Evolutionary conservation across 257 asterid genomes (phyloP).

Genomic region (Voacanga thouarsii): DNA sequence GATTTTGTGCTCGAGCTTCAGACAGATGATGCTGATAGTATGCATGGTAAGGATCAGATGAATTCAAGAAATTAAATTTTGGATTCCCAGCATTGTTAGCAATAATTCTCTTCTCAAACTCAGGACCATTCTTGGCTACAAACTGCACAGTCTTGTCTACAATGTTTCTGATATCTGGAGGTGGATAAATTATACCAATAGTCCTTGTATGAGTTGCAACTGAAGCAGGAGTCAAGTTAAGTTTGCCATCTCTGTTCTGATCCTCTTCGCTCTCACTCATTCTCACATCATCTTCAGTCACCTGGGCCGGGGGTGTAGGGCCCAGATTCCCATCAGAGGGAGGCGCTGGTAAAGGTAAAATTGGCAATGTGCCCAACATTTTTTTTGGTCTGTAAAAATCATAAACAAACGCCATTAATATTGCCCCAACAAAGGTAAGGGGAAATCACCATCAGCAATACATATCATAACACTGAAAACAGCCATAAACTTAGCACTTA

Average conservation of each 20-base stretch:
- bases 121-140: slow-evolving; percentile 87
- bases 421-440: not conserved
- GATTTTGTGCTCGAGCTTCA: slow-evolving; percentile 78
- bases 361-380: slow-evolving; percentile 66
- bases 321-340: slow-evolving; percentile 77
- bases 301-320: slow-evolving; percentile 48
- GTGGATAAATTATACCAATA: slow-evolving; percentile 89
- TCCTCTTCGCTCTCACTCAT: slow-evolving; percentile 31
- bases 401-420: not conserved
- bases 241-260: slow-evolving; percentile 19
- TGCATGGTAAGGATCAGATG: slow-evolving; percentile 90
- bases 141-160: slow-evolving; percentile 86
- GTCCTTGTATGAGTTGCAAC: slow-evolving; percentile 81
- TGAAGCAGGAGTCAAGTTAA: slow-evolving; percentile 40
- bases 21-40: slow-evolving; percentile 85
- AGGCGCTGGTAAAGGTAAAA: slow-evolving; percentile 85
- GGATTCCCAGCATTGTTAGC: slow-evolving; percentile 79
- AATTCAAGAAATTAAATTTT: slow-evolving; percentile 68
- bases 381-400: slow-evolving; percentile 19
- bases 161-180: slow-evolving; percentile 79
- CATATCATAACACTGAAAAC: not conserved
- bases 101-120: slow-evolving; percentile 76
- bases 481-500: not conserved
- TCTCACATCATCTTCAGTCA: slow-evolving; percentile 28
- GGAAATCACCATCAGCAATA: not conserved